Conservation (phyloP, 148 eudicot genomes). For the Agrostemma githago region DNA sequence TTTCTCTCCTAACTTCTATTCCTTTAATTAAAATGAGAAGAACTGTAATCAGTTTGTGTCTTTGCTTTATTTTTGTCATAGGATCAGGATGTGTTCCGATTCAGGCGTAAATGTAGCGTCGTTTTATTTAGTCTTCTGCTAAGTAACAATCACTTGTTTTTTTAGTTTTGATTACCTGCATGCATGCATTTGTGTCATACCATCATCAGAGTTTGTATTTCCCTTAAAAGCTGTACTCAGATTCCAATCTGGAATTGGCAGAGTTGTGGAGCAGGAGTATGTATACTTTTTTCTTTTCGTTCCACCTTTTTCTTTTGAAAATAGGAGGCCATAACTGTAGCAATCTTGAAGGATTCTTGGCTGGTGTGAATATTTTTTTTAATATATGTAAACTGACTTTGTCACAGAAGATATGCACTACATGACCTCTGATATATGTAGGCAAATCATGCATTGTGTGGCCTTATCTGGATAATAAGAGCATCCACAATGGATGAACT, state of each 20-base stretch:
- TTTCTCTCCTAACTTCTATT: conserved; percentile 31
- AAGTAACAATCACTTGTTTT: too few species aligned
- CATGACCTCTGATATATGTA: neutral
- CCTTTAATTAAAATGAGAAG: conserved; percentile 19
- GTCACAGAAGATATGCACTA: neutral
- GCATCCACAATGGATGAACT: too few species aligned
- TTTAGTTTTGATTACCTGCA: neutral
- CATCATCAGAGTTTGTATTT: neutral
- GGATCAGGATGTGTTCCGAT: neutral
- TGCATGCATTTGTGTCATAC: neutral
- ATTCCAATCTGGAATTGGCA: neutral
- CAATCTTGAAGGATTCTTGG: neutral
- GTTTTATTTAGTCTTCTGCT: neutral
- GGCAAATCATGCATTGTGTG: neutral
- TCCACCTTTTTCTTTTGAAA: neutral
- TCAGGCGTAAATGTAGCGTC: neutral
- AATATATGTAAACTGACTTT: neutral
- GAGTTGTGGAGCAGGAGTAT: neutral
- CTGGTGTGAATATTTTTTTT: neutral
- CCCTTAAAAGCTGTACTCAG: neutral
- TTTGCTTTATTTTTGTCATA: neutral
- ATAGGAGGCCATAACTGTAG: neutral
- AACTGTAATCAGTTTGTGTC: neutral
- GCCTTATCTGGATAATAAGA: too few species aligned
- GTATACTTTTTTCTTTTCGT: neutral